phyloP scores from a whole-genome alignment of 805 yeast species.

The Metschnikowia lochheadii region DNA sequence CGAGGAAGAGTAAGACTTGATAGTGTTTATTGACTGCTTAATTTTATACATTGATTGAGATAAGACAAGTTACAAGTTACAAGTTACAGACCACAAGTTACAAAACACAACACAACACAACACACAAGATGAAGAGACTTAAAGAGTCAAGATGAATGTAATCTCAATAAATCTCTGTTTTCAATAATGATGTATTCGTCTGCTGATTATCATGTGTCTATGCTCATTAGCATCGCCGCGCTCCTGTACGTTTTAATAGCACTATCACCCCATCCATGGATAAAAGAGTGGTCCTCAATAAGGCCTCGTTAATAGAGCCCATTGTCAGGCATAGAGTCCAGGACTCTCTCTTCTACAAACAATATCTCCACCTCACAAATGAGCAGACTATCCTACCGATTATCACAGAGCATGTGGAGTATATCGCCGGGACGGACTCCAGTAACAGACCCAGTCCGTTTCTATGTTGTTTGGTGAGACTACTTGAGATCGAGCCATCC shows the following conservation, averaged over 20 bases:
- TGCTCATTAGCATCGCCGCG: background rate
- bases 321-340: conserved; percentile 40
- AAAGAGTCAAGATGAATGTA: too few species aligned
- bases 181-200: background rate
- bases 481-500: conserved; percentile 73
- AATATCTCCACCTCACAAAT: conserved; percentile 36
- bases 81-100: too few species aligned
- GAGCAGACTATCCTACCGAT: conserved; percentile 38
- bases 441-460: conserved; percentile 65
- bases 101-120: too few species aligned
- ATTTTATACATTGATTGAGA: background rate
- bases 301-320: conserved; percentile 38
- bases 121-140: too few species aligned
- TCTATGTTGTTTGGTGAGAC: conserved; percentile 68
- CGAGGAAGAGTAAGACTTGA: conserved; percentile 24
- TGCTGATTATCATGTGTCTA: background rate
- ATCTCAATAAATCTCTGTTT: too few species aligned
- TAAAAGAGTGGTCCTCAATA: conserved; percentile 19
- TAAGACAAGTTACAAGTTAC: too few species aligned
- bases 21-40: background rate
- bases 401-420: conserved; percentile 31
- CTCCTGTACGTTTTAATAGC: background rate
- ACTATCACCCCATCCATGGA: conserved; percentile 9
- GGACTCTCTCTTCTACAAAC: conserved; percentile 42
- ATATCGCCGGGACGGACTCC: conserved; percentile 57